These are phyloP conservation scores for Polytolypa hystricis DNA, from an alignment of 2,329 filamentous ascomycete genomes.

Conservation along the genomic window DNA sequence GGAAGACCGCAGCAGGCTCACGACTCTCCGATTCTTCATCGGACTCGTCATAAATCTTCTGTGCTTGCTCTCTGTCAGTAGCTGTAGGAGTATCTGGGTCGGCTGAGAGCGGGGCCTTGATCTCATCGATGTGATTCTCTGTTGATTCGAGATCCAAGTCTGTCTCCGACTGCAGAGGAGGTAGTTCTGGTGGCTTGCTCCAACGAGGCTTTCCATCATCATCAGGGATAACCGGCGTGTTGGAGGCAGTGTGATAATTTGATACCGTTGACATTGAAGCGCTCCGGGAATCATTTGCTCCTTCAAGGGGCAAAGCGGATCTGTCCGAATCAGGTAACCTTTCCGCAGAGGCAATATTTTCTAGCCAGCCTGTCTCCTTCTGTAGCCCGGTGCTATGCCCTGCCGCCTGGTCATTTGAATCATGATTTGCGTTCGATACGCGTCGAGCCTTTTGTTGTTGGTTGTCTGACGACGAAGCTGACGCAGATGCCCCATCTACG, in stretches of 20 bases:
- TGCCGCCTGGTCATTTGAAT: no score
- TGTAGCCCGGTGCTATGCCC: no score
- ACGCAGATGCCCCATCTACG: background rate
- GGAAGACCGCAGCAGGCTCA: constrained; percentile 72
- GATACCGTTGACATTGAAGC: constrained; percentile 29
- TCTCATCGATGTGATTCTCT: background rate
- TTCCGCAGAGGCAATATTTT: constrained; percentile 17
- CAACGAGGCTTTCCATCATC: constrained; percentile 16
- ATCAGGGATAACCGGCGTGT: constrained; percentile 27
- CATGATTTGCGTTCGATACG: no score
- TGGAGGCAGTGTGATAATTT: constrained; percentile 35
- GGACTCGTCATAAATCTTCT: constrained; percentile 71
- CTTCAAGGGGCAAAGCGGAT: constrained; percentile 17
- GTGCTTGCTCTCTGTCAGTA: constrained; percentile 65
- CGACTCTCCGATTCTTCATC: constrained; percentile 66
- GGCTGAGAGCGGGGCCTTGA: constrained; percentile 3
- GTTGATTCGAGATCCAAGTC: constrained; percentile 12
- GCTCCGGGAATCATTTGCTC: constrained; percentile 20
- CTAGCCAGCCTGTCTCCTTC: constrained; percentile 9
- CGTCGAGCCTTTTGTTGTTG: no score
- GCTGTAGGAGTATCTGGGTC: constrained; percentile 34
- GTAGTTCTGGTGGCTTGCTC: constrained; percentile 8
- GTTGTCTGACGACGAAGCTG: background rate
- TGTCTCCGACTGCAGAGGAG: constrained; percentile 2
- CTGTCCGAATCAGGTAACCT: constrained; percentile 16